Evolutionary conservation across 805 yeast species (phyloP).

Genomic region (Pichia paraexigua): DNA sequence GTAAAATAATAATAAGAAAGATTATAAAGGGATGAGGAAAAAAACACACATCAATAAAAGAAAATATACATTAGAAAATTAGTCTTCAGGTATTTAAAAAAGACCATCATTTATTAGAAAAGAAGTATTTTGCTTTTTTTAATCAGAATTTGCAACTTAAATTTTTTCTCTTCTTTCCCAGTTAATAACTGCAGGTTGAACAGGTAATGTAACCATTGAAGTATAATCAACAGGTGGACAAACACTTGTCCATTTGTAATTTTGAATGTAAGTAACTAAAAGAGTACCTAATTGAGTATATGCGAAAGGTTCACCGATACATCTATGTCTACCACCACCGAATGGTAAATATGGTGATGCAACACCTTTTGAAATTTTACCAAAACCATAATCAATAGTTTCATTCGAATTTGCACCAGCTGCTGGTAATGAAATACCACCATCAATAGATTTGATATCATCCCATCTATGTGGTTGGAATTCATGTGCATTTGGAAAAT

Average conservation of each 20-base stretch:
- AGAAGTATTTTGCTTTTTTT: neutral
- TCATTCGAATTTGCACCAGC: constrained; percentile 31
- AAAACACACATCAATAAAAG: neutral
- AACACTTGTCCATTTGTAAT: constrained; percentile 66
- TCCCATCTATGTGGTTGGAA: constrained; percentile 92
- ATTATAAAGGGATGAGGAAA: neutral
- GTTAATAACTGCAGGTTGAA: constrained; percentile 59
- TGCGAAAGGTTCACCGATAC: constrained; percentile 98
- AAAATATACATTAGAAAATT: neutral
- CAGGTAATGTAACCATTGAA: constrained; percentile 90
- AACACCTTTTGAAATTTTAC: constrained; percentile 93
- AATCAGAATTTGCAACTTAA: neutral
- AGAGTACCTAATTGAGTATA: constrained; percentile 86
- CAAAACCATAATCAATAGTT: constrained; percentile 89
- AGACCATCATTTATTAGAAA: neutral
- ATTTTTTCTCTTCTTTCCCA: constrained; percentile 56
- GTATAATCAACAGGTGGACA: constrained; percentile 70
- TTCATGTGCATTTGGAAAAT: constrained; percentile 65
- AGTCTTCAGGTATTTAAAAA: neutral
- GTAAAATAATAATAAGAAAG: neutral
- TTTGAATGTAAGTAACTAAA: constrained; percentile 64
- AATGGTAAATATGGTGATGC: constrained; percentile 93
- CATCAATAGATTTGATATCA: constrained; percentile 20
- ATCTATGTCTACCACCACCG: constrained; percentile 99
- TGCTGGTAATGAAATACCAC: constrained; percentile 17